Conservation (phyloP, 495 filamentous ascomycete genomes). For the Melanomma pulvis-pyrius region DNA sequence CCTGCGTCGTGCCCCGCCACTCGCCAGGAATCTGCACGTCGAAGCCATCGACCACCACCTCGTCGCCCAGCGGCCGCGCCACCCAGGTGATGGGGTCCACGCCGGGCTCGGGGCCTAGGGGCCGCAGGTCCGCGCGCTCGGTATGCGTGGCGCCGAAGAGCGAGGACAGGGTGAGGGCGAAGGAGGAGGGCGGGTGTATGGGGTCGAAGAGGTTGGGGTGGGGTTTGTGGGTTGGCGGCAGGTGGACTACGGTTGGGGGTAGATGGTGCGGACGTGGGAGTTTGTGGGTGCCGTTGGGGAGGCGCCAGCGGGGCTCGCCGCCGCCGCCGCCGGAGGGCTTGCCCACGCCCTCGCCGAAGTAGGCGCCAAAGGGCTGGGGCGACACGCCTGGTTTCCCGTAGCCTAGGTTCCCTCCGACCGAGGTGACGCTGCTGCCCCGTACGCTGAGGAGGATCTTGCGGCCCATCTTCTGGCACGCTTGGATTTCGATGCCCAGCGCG, state of each 20-base stretch:
- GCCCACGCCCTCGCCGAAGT: background rate
- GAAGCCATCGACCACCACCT: slow-evolving; percentile 69
- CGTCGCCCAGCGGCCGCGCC: slow-evolving; percentile 22
- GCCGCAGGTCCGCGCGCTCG: slow-evolving; percentile 46
- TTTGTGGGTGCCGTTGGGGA: background rate
- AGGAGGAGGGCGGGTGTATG: slow-evolving; percentile 53
- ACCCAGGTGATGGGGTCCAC: background rate
- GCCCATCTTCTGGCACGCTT: slow-evolving; percentile 62
- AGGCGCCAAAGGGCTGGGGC: background rate
- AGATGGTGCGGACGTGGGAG: no score
- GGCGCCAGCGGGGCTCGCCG: background rate
- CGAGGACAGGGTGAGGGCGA: slow-evolving; percentile 66
- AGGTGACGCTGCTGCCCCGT: slow-evolving; percentile 50
- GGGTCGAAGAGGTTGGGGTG: slow-evolving; percentile 53
- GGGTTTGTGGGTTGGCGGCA: background rate
- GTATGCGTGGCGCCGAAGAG: slow-evolving; percentile 63
- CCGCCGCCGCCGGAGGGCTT: no score
- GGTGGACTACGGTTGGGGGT: background rate
- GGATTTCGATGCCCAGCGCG: slow-evolving; percentile 59
- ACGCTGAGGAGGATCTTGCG: slow-evolving; percentile 72
- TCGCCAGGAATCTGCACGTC: slow-evolving; percentile 58
- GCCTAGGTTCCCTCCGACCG: background rate
- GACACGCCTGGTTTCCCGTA: slow-evolving; percentile 5
- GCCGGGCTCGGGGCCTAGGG: slow-evolving; percentile 59
- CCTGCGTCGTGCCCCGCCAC: slow-evolving; percentile 24